Evolutionary conservation across 352 stramenopile species (phyloP).

Genomic region (Globisporangium orthogonon): DNA sequence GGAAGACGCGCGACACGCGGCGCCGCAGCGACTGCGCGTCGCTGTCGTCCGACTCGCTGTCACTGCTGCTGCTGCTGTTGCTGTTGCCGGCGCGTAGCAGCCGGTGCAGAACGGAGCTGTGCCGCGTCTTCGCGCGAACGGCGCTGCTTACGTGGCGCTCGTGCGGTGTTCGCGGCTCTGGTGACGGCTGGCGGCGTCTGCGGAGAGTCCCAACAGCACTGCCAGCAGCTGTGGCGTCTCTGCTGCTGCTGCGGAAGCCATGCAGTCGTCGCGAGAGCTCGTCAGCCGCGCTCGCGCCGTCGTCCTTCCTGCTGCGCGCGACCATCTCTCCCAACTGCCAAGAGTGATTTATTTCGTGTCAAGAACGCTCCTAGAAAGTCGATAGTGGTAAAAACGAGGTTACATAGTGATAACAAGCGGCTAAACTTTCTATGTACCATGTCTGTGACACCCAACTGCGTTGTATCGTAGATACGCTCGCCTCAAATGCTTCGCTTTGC

Average conservation of each 20-base stretch:
- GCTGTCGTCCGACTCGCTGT: neutral
- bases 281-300: neutral
- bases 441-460: too few species aligned
- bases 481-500: too few species aligned
- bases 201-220: neutral
- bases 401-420: too few species aligned
- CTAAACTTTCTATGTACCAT: too few species aligned
- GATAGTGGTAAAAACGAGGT: neutral
- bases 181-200: neutral
- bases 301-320: neutral
- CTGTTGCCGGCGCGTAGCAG: neutral
- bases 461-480: too few species aligned
- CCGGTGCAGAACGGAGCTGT: neutral
- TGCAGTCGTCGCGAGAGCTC: conserved; percentile 1
- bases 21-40: conserved; percentile 5
- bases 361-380: too few species aligned
- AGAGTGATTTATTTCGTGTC: too few species aligned
- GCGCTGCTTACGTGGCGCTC: neutral
- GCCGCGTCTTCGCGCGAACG: too few species aligned
- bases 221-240: neutral
- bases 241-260: neutral
- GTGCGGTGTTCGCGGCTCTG: neutral
- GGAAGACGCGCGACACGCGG: conserved; percentile 6
- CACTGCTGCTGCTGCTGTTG: neutral
- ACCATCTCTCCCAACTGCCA: neutral